Conservation (phyloP, 2,329 filamentous ascomycete species). For the Balansia obtecta region DNA sequence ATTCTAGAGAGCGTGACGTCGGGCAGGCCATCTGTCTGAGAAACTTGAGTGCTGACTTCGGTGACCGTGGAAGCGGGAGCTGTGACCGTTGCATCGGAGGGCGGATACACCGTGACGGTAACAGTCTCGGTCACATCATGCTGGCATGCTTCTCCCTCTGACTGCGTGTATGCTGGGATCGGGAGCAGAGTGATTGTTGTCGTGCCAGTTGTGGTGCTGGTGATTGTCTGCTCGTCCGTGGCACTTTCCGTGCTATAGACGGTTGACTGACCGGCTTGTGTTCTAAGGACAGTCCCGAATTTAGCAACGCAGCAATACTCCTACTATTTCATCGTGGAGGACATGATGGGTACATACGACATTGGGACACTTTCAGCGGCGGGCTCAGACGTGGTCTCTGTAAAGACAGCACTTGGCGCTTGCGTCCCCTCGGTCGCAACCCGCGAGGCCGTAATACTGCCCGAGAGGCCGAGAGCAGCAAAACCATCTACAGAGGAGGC, state of each 20-base stretch:
- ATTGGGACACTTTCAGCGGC: conserved; percentile 18
- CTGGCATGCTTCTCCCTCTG: conserved; percentile 11
- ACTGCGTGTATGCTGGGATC: conserved; percentile 13
- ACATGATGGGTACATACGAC: conserved; percentile 19
- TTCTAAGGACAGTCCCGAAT: conserved; percentile 11
- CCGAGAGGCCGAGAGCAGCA: conserved; percentile 6
- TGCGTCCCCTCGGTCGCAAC: conserved; percentile 3
- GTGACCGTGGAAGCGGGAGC: conserved; percentile 14
- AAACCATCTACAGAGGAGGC: conserved; percentile 8
- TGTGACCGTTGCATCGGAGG: conserved; percentile 15
- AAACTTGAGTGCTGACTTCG: conserved; percentile 12
- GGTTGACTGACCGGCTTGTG: conserved; percentile 20
- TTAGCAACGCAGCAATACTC: neutral
- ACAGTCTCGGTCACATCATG: conserved; percentile 6
- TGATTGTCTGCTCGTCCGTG: conserved; percentile 3
- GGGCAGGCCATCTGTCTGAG: conserved; percentile 11
- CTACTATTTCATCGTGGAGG: too few species aligned
- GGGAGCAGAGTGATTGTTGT: conserved; percentile 12
- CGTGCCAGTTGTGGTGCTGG: conserved; percentile 12
- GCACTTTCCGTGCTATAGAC: conserved; percentile 16
- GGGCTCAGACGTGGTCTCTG: neutral
- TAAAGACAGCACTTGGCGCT: neutral
- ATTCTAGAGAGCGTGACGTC: conserved; percentile 18
- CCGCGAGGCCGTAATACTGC: conserved; percentile 8
- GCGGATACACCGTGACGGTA: conserved; percentile 6